phyloP scores from a whole-genome alignment of 331 rosid species.

The Arachis monticola region DNA sequence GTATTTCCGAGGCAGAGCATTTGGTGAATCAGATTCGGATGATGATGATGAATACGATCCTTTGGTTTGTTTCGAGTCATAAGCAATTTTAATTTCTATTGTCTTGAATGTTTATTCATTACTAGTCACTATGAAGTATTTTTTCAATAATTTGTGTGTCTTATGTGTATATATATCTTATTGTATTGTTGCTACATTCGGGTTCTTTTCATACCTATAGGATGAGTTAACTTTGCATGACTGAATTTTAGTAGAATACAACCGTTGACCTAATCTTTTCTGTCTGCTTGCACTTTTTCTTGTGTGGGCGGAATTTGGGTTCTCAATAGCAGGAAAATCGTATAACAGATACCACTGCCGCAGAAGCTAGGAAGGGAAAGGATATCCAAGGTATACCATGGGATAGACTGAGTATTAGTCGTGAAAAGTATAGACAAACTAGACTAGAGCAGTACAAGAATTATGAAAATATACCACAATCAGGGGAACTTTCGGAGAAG shows the following conservation, averaged over 20 bases:
- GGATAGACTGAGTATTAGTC: conserved; percentile 78
- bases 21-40: conserved; percentile 77
- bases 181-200: conserved; percentile 30
- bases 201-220: neutral
- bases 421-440: conserved; percentile 74
- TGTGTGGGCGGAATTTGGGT: conserved; percentile 29
- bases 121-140: neutral
- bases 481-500: conserved; percentile 87
- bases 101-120: conserved; percentile 18
- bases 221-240: conserved; percentile 17
- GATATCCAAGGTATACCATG: conserved; percentile 91
- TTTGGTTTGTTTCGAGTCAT: conserved; percentile 63
- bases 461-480: conserved; percentile 78
- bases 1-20: conserved; percentile 66
- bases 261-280: conserved; percentile 12
- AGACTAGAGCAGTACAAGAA: conserved; percentile 92
- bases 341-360: conserved; percentile 70
- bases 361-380: conserved; percentile 85
- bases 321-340: conserved; percentile 56
- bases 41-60: conserved; percentile 62
- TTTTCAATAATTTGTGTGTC: conserved; percentile 7
- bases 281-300: conserved; percentile 17
- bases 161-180: neutral
- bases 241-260: conserved; percentile 9
- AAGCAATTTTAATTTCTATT: conserved; percentile 29